Evolutionary conservation across 257 asterid genomes (phyloP).

Genomic region (Solanum okadae): DNA sequence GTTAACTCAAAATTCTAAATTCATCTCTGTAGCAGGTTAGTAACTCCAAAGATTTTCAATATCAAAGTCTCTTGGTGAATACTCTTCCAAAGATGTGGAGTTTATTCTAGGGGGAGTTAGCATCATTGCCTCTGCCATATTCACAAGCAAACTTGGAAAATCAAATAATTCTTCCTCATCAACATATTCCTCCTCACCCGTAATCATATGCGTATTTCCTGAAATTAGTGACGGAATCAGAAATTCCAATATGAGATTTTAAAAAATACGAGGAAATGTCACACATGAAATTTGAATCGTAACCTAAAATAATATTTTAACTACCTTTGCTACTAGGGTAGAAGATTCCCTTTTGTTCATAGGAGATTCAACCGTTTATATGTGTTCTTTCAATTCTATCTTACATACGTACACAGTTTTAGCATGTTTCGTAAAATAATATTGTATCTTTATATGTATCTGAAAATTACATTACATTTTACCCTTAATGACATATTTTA

Average conservation of each 20-base stretch:
- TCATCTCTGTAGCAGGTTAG: neutral
- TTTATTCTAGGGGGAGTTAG: constrained; percentile 1
- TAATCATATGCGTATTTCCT: neutral
- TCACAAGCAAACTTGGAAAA: neutral
- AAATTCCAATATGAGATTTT: neutral
- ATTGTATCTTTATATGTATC: neutral
- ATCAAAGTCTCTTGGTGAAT: neutral
- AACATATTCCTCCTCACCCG: neutral
- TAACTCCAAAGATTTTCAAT: neutral
- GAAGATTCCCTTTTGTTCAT: neutral
- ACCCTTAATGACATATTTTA: neutral
- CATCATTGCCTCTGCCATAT: constrained; percentile 8
- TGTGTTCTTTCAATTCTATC: neutral
- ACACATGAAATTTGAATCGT: neutral
- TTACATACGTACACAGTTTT: neutral
- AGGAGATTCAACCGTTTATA: neutral
- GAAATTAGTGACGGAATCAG: neutral
- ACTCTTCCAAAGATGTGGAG: neutral
- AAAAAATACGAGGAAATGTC: neutral
- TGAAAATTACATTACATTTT: neutral
- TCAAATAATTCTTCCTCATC: constrained; percentile 1
- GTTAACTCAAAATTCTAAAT: neutral
- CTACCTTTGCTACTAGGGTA: neutral
- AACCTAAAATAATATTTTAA: neutral
- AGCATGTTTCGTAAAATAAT: neutral